Base-by-base conservation (phyloP, 768 basidiomycete species). In the Xanthoconium stramineum region DNA sequence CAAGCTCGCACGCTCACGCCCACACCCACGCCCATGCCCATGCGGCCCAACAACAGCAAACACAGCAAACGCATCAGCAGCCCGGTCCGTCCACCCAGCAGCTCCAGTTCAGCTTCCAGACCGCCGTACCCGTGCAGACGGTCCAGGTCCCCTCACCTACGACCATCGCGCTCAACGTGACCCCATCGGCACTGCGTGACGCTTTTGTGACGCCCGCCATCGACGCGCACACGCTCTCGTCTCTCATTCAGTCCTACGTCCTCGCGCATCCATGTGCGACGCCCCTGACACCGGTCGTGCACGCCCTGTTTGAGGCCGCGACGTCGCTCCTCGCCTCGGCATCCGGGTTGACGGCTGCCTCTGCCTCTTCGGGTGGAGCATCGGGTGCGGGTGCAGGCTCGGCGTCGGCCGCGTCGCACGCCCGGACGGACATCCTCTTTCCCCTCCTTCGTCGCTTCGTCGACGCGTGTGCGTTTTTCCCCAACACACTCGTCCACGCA, bases 301-400 rank as follows among this genome's bases (percentile, higher is more conserved):
- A 77, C 35, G 78, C 81, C 10, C 74, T 85, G 5, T 85, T 84
- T 56, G 82, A 83, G 32, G 83, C 83, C 1, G 57, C 62, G n/a
- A 60, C 71, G 5, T 56, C 44, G 68, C 78, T 64, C 13, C 62
- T 65, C 20, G 39, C 54, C 0, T 56, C 62, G 4, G 30, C 17
- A 0, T 52, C 59, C 6, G 30, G 44, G 1, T 48, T 12, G 8
- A 35, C 33, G 33, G 9, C 67, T 5, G 72, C 76, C 12, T 61
- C 75, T 2, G 76, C 78, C 35, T 64, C 63, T 17, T 24, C 24
- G 24, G 24, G 24, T 24, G 24, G 24, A 24, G 24, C 24, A 24
- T 24, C 24, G 2, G 24, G 24, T 24, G 24, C 24, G 24, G 24
- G 24, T 4, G 67, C 9, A 72, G 50, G 36, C n/a, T 12, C 61